Base-by-base conservation (phyloP, 2,329 filamentous ascomycete species). In the Aspergillus thermomutatus region DNA sequence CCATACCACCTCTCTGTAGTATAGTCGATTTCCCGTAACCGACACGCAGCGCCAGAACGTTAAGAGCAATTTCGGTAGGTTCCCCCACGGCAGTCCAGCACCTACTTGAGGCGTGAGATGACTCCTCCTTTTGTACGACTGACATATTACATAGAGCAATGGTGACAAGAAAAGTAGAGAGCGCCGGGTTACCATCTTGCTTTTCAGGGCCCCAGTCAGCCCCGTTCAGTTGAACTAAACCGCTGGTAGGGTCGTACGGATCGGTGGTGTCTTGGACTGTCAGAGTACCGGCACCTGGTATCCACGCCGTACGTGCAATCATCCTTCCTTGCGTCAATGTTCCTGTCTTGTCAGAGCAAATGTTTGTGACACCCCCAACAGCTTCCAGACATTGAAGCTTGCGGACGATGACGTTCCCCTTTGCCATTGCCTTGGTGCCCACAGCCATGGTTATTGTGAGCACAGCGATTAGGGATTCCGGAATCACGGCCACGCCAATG, bases 1-100 rank as follows among this genome's bases (percentile, higher is more conserved):
- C n/a, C 5, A 70, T 48, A 10, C 58, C 53, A 1, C 56, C 51
- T 11, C 49, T 49, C 2, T 53, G 47, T n/a, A 86, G 64, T 3
- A 81, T 69, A 2, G 68, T 64, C n/a, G 71, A 75, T 58, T 79
- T 80, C 21, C 77, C 77, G 55, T 76, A 79, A 17, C 79, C 70
- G 62, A 88, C 88, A 23, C 86, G 82, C 64, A 82, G 79, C 1
- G 84, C 83, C 62, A 89, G 86, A 6, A 88, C 84, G 57, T 87
- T 84, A 2, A 89, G 80, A 5, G 86, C 86, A 56, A 88, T 86
- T 64, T 89, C 86, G 3, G 86, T 89, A 1, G 84, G 83, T 60
- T 87, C 83, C n/a, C 84, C 85, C 49, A 82, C 80, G 26, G 83
- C 79, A 52, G 81, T 78, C 84, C 84, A 87, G 5, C 66, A 4